phyloP scores from a whole-genome alignment of 495 filamentous ascomycete genomes.

The Penicillium subrubescens region DNA sequence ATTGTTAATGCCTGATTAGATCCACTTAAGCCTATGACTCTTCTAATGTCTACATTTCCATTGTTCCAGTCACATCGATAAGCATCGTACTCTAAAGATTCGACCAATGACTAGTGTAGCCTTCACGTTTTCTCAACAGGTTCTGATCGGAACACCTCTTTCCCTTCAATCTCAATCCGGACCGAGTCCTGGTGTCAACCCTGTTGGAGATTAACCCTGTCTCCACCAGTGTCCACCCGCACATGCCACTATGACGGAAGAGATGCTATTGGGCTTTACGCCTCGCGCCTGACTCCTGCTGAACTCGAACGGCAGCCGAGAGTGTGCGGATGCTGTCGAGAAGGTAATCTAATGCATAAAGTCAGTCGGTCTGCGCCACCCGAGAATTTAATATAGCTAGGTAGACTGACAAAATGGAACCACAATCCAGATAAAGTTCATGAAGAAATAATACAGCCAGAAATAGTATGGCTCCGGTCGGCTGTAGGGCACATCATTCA shows the following conservation, averaged over 20 bases:
- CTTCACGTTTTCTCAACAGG: not conserved
- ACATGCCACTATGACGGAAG: constrained; percentile 29
- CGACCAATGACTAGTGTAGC: not conserved
- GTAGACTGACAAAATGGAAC: constrained; percentile 61
- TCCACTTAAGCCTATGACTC: not conserved
- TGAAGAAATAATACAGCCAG: constrained; percentile 83
- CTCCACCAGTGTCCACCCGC: constrained; percentile 16
- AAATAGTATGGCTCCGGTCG: constrained; percentile 81
- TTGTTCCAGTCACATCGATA: not conserved
- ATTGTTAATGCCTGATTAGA: not conserved
- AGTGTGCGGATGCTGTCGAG: constrained; percentile 50
- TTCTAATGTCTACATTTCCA: not conserved
- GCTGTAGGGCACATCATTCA: constrained; percentile 60
- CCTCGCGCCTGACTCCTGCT: constrained; percentile 39
- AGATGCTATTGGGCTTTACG: constrained; percentile 39
- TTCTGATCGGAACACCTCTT: not conserved
- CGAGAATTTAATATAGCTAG: not conserved
- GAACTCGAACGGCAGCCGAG: constrained; percentile 46
- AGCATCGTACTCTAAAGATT: not conserved
- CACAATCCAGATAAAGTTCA: constrained; percentile 87
- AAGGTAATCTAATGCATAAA: constrained; percentile 49
- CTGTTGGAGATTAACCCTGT: not conserved
- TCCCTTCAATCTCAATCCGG: constrained; percentile 4
- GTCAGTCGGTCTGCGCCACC: constrained; percentile 11
- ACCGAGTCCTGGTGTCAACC: constrained; percentile 2